Evolutionary conservation across 106 monocot species (phyloP).

Genomic region (Allium sativum): DNA sequence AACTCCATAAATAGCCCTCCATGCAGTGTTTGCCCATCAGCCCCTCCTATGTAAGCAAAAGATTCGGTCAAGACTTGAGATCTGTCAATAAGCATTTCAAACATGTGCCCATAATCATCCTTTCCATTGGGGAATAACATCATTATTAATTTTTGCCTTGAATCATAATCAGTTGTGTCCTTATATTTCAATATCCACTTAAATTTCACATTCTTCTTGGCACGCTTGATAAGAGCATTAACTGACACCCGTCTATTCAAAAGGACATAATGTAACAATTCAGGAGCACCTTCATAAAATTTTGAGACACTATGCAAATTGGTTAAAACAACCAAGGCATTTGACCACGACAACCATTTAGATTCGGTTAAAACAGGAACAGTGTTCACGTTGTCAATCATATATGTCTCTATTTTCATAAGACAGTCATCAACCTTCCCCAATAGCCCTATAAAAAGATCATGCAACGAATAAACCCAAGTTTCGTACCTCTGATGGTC

Average conservation of each 20-base stretch:
- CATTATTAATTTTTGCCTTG: constrained; percentile 52
- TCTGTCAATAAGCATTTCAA: constrained; percentile 93
- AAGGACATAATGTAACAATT: constrained; percentile 37
- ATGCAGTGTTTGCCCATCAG: constrained; percentile 38
- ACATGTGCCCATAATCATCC: constrained; percentile 48
- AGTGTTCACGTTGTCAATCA: background rate
- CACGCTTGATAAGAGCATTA: constrained; percentile 44
- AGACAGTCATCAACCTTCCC: constrained; percentile 22
- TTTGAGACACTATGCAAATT: constrained; percentile 37
- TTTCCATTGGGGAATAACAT: constrained; percentile 73
- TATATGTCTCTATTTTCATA: constrained; percentile 7
- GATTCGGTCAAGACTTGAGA: constrained; percentile 57
- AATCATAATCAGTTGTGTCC: constrained; percentile 53
- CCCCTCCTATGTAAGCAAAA: constrained; percentile 59
- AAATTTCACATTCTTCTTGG: constrained; percentile 31
- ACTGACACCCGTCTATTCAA: constrained; percentile 20
- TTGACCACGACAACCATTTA: constrained; percentile 13
- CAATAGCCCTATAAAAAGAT: constrained; percentile 30
- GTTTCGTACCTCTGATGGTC: constrained; percentile 4
- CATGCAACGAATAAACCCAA: constrained; percentile 23
- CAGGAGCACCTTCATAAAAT: constrained; percentile 32
- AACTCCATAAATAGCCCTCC: constrained; percentile 75
- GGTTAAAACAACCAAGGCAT: constrained; percentile 34
- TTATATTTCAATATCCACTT: constrained; percentile 56
- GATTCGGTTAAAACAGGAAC: constrained; percentile 7